Base-by-base conservation (phyloP, 2,329 filamentous ascomycete genomes). In the Colletotrichum lindemuthianum region DNA sequence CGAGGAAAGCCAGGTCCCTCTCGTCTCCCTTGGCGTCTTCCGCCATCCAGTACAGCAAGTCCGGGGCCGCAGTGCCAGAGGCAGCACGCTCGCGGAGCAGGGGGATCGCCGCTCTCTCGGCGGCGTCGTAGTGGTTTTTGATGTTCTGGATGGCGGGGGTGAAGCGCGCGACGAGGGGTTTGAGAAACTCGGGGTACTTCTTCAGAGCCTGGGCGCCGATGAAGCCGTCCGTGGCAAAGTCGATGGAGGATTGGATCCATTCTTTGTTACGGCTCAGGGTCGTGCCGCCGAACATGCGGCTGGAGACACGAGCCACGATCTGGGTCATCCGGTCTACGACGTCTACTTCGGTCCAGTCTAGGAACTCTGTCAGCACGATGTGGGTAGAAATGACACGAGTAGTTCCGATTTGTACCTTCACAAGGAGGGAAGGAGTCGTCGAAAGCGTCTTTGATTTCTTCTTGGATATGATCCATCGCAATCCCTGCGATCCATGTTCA, bases 141-240 rank as follows among this genome's bases (percentile, higher is more conserved):
- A 75, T 74, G 32, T 72, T 73, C 1, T 69, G 59, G 8, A 75
- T 66, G 37, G 67, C 70, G 0, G 70, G 66, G 12, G 73, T 71
- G 13, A 73, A 70, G 15, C 68, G 69, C 13, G 69, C 59, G 5
- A 69, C 59, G 4, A 76, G 41, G 10, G 73, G 72, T 47, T 70
- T 72, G 9, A 76, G 39, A 3, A 71, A 55, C 8, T 54, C 40
- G 1, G 72, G 72, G 60, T 55, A 55, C 3, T 24, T 55, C 41
- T 55, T 55, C 11, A 55, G 11, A 7, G 70, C 59, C 47, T 73
- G 72, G 2, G 72, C 71, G 2, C 68, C 72, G 11, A 72, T 66
- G 49, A 75, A 74, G 11, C 72, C 72, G 43, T 72, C 71, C 6
- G 69, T 63, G 1, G 75, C 70, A 52, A 74, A 77, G 36, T 67